A percentile compares a stretch with the other conserved stretches of the same genome.
These are phyloP conservation scores for Aspergillus ochraceoroseus DNA, from an alignment of 2,329 filamentous ascomycete species.

Conservation along the genomic window DNA sequence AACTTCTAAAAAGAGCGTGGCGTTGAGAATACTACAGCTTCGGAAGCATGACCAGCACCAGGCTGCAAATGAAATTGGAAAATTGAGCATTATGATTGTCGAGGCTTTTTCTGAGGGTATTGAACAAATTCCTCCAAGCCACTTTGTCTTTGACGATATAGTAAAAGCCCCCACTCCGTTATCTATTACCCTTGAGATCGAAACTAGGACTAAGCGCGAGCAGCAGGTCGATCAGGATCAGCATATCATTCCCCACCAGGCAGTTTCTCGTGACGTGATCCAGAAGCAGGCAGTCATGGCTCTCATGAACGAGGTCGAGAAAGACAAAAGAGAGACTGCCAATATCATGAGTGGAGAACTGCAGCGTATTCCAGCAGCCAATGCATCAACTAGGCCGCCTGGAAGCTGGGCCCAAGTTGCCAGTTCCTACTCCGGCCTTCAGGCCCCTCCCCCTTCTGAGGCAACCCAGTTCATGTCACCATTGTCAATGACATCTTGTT, in stretches of 20 bases:
- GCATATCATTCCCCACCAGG: not conserved
- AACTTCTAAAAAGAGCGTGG: not conserved
- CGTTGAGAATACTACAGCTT: slow-evolving; percentile 25
- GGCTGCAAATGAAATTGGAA: slow-evolving; percentile 36
- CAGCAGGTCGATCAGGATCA: slow-evolving; percentile 5
- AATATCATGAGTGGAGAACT: slow-evolving; percentile 4
- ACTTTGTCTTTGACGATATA: slow-evolving; percentile 18
- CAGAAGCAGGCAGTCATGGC: slow-evolving; percentile 16
- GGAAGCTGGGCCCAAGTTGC: slow-evolving; percentile 25
- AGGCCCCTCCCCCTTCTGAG: slow-evolving; percentile 10
- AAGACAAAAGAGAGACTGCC: slow-evolving; percentile 9
- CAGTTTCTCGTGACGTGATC: slow-evolving; percentile 1
- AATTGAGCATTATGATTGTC: slow-evolving; percentile 32
- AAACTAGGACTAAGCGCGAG: slow-evolving; percentile 5
- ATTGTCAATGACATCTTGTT: slow-evolving; percentile 13
- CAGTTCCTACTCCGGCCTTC: slow-evolving; percentile 8
- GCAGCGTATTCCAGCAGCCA: slow-evolving; percentile 5
- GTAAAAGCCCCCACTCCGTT: slow-evolving; percentile 11
- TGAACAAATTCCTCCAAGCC: slow-evolving; percentile 20
- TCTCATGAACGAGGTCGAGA: slow-evolving; percentile 17
- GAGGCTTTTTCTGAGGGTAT: slow-evolving; percentile 32
- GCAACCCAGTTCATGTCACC: slow-evolving; percentile 19
- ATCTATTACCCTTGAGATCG: not conserved
- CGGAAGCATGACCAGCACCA: slow-evolving; percentile 28
- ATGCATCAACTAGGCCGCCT: slow-evolving; percentile 2